Evolutionary conservation across 805 yeast genomes (phyloP), one percentile per base, ranked within the genome.

Genomic region (Deakozyma indianensis): DNA sequence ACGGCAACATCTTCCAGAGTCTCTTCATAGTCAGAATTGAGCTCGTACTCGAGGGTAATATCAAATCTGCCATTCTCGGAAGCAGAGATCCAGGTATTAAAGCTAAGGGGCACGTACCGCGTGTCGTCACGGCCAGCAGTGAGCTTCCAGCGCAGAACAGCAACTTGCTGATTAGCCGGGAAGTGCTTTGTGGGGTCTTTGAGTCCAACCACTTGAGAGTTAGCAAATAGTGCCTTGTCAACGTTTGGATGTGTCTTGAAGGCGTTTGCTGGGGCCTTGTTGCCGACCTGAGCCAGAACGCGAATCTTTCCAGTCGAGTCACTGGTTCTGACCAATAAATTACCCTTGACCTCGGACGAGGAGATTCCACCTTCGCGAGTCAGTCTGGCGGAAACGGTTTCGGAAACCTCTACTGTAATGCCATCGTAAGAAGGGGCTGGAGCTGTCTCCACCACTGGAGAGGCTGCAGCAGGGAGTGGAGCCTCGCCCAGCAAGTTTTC

Each of bases 231-330:
- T 38, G 66, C 67, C 57, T 83, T 80, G 66, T 92, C 96, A 52
- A 92, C 94, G 60, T 90, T 88, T 51, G 98, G 98, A 68, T 92
- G 96, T 15, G 97, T 87, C 64, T 88, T 88, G 69, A 75, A 92
- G 58, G 81, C 87, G 41, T 78, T 68, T 51, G 67, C 76, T 62
- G 32, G 69, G 62, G 71, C 64, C 38, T 68, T 64, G 24, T 73
- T 71, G 21, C 64, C 68, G 38, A 78, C 70, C 38, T 67, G 62
- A 51, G 88, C 66, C 50, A 73, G 58, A 48, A 92, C 71, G 58
- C 74, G 75, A 46, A 86, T 74, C 53, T 73, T 74, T 14, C 94
- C 78, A 52, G 71, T 74, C n/a, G 82, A 68, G 56, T 87, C 75
- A 61, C 82, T 87, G 51, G 92, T 78, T 60, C 95, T 80, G 59